Percentiles rank a stretch among this genome's conserved stretches.
These are phyloP conservation scores for Escallonia rubra DNA, from an alignment of 129 eudicot species.

Conservation along the genomic window DNA sequence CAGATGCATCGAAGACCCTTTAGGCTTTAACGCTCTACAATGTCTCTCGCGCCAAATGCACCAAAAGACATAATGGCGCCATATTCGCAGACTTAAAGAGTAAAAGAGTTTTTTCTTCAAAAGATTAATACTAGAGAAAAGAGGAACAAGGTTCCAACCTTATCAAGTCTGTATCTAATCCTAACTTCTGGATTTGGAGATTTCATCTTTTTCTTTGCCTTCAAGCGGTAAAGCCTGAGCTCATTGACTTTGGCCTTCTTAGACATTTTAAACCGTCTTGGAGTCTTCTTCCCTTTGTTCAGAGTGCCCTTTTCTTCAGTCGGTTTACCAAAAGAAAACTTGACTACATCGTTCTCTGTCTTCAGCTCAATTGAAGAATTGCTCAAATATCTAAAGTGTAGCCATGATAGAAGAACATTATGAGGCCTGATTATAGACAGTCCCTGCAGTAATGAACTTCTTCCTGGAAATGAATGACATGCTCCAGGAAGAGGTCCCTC, in stretches of 20 bases:
- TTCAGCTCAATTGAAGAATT: constrained; percentile 69
- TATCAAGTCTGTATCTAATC: constrained; percentile 81
- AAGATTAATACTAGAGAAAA: background rate
- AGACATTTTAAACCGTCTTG: constrained; percentile 34
- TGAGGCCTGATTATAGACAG: constrained; percentile 12
- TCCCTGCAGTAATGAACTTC: constrained; percentile 5
- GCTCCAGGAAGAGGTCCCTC: constrained; percentile 9
- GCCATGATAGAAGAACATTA: constrained; percentile 17
- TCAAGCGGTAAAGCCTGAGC: constrained; percentile 76
- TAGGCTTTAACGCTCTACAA: no score
- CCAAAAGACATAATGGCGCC: no score
- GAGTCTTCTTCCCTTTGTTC: constrained; percentile 23
- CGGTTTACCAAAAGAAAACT: constrained; percentile 43
- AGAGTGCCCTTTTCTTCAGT: constrained; percentile 19
- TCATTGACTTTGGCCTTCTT: constrained; percentile 74
- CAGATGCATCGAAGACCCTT: no score
- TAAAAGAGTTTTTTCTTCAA: no score
- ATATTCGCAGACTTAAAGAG: no score
- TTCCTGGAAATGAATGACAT: constrained; percentile 6
- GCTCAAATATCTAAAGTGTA: constrained; percentile 37
- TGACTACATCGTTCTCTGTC: constrained; percentile 48
- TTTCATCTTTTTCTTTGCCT: constrained; percentile 90
- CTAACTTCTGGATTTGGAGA: constrained; percentile 93
- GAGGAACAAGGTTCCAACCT: constrained; percentile 37
- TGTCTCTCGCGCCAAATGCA: no score